phyloP scores from a whole-genome alignment of 495 filamentous ascomycete species.

The Hypoxylon lienhwacheense region DNA sequence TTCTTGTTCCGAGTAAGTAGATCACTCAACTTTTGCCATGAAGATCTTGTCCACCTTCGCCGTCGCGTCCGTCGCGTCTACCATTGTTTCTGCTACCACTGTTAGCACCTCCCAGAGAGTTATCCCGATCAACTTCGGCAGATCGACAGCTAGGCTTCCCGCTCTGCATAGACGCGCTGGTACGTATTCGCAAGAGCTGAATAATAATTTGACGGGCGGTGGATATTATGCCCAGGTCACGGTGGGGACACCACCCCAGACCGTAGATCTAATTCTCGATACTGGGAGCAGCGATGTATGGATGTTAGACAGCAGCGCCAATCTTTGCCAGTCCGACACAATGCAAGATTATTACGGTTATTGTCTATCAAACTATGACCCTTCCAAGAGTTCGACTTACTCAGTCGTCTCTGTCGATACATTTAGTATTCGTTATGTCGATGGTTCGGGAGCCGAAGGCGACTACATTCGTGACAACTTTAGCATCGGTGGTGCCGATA shows the following conservation, averaged over 20 bases:
- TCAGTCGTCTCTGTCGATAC: constrained; percentile 57
- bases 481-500: constrained; percentile 61
- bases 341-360: constrained; percentile 43
- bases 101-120: constrained; percentile 30
- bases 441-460: constrained; percentile 63
- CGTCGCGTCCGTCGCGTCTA: constrained; percentile 13
- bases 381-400: constrained; percentile 70
- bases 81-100: neutral
- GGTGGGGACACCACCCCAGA: constrained; percentile 71
- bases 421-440: constrained; percentile 86
- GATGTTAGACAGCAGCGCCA: constrained; percentile 52
- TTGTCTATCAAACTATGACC: constrained; percentile 45
- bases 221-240: constrained; percentile 68
- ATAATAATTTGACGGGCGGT: constrained; percentile 53
- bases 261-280: constrained; percentile 59
- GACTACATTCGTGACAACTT: constrained; percentile 82
- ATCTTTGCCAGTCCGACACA: constrained; percentile 44
- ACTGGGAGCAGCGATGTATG: constrained; percentile 90
- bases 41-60: constrained; percentile 17
- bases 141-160: constrained; percentile 12
- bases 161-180: constrained; percentile 27
- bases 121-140: constrained; percentile 33
- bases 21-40: constrained; percentile 16
- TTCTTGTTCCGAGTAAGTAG: neutral
- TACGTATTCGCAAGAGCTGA: constrained; percentile 43